These are phyloP conservation scores for Dothidotthia symphoricarpi DNA, from an alignment of 2,329 filamentous ascomycete genomes.

Conservation along the genomic window DNA sequence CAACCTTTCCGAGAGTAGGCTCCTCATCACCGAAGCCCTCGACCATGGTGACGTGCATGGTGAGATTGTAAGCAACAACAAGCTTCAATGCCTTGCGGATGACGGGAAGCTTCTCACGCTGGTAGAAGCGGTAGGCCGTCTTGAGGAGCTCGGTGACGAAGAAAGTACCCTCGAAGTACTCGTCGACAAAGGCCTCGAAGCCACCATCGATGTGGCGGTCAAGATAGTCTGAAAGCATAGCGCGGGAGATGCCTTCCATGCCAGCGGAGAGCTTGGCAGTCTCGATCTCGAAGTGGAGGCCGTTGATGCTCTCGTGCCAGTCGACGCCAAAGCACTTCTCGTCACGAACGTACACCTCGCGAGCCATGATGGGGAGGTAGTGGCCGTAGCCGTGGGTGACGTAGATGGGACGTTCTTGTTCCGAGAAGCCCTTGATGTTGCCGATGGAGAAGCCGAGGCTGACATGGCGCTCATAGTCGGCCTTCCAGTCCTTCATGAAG, in stretches of 20 bases:
- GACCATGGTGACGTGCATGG: constrained; percentile 89
- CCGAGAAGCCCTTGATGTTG: constrained; percentile 84
- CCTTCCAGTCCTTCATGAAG: constrained; percentile 99
- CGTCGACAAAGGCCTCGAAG: constrained; percentile 90
- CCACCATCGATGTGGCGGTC: constrained; percentile 91
- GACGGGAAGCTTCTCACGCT: constrained; percentile 81
- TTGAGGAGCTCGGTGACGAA: constrained; percentile 96
- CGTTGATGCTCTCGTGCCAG: constrained; percentile 81
- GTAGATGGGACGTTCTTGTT: constrained; percentile 68
- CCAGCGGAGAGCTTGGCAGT: constrained; percentile 88
- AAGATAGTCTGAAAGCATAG: constrained; percentile 84
- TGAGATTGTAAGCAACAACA: constrained; percentile 92
- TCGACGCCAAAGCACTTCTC: constrained; percentile 91
- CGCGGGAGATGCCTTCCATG: constrained; percentile 78
- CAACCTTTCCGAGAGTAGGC: constrained; percentile 74
- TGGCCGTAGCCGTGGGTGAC: constrained; percentile 96
- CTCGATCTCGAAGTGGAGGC: constrained; percentile 78
- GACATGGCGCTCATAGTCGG: constrained; percentile 89
- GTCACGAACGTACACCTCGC: constrained; percentile 88
- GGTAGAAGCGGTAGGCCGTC: constrained; percentile 90
- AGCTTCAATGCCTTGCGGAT: constrained; percentile 95
- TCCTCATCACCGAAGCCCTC: constrained; percentile 85
- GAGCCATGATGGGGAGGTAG: constrained; percentile 86
- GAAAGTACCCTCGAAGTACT: constrained; percentile 92
- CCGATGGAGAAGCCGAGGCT: constrained; percentile 84